These are phyloP conservation scores for Diversispora epigaea DNA, from an alignment of 192 early-diverging fungal species.

Conservation along the genomic window DNA sequence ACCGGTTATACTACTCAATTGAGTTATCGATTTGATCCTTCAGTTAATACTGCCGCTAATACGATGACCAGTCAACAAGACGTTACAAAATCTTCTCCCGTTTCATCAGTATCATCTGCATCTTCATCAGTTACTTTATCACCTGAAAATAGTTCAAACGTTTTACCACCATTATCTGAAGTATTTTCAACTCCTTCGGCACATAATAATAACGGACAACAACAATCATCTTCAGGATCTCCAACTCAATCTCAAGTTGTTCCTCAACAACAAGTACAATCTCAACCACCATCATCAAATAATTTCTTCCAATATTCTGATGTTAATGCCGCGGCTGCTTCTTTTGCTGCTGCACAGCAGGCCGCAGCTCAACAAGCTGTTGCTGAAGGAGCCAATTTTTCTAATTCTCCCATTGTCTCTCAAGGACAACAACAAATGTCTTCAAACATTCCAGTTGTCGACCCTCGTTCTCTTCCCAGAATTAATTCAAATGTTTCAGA, in stretches of 20 bases:
- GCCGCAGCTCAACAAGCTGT: conserved; percentile 5
- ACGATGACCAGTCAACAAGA: too few relatives aligned
- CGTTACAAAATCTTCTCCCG: too few relatives aligned
- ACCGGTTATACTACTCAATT: too few relatives aligned
- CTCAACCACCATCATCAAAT: neutral
- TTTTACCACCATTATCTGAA: conserved; percentile 27
- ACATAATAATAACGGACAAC: neutral
- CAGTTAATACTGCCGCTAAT: too few relatives aligned
- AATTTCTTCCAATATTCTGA: conserved; percentile 14
- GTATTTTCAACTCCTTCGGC: neutral
- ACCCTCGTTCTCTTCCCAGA: conserved; percentile 11
- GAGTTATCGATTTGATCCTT: too few relatives aligned
- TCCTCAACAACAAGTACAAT: conserved; percentile 2
- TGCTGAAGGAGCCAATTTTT: neutral
- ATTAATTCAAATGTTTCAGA: conserved; percentile 10
- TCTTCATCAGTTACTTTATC: conserved; percentile 7
- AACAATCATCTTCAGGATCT: conserved; percentile 1
- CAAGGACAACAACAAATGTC: conserved; percentile 8
- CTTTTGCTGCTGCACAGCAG: conserved; percentile 3
- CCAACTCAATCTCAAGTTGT: conserved; percentile 26
- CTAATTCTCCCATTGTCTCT: neutral
- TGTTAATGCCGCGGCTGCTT: neutral
- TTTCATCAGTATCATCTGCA: too few relatives aligned
- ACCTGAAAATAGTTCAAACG: neutral
- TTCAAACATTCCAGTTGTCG: conserved; percentile 9